A percentile compares a stretch with the other conserved stretches of the same genome.
These are phyloP conservation scores for Talaromyces marneffei DNA, from an alignment of 2,329 filamentous ascomycete species.

Conservation along the genomic window DNA sequence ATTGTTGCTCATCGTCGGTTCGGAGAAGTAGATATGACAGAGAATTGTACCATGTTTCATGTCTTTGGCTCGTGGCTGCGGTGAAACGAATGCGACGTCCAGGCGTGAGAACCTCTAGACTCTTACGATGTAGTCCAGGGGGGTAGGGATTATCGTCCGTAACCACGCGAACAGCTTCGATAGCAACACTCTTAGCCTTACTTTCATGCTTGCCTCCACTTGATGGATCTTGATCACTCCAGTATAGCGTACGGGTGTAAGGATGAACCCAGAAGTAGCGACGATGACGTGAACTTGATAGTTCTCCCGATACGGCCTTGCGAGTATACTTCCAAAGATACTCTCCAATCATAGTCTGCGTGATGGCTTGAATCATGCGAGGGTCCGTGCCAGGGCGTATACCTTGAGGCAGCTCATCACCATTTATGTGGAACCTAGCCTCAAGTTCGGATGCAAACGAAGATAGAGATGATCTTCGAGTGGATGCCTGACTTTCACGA, in stretches of 20 bases:
- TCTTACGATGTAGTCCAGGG: conserved; percentile 90
- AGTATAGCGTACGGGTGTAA: conserved; percentile 93
- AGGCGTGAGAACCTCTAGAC: conserved; percentile 81
- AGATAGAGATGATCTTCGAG: conserved; percentile 76
- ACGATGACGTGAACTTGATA: conserved; percentile 84
- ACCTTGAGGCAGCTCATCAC: conserved; percentile 50
- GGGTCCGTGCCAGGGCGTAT: conserved; percentile 76
- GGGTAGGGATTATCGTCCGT: conserved; percentile 93
- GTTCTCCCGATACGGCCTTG: conserved; percentile 79
- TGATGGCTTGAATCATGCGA: conserved; percentile 98
- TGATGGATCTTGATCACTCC: conserved; percentile 86
- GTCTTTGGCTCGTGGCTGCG: conserved; percentile 83
- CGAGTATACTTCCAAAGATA: conserved; percentile 99
- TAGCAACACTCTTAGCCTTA: conserved; percentile 81
- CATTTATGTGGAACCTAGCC: conserved; percentile 73
- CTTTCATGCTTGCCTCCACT: conserved; percentile 70
- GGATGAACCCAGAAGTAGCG: conserved; percentile 99
- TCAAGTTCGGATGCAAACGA: conserved; percentile 95
- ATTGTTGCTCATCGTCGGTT: conserved; percentile 54
- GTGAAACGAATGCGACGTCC: conserved; percentile 90
- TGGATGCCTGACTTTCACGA: conserved; percentile 43
- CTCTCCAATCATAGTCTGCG: conserved; percentile 98
- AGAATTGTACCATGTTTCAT: conserved; percentile 98
- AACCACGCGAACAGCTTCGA: conserved; percentile 87
- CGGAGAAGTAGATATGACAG: conserved; percentile 86